Conservation (phyloP, 1,284 basidiomycete species). For the Tilletiaria anomala region DNA sequence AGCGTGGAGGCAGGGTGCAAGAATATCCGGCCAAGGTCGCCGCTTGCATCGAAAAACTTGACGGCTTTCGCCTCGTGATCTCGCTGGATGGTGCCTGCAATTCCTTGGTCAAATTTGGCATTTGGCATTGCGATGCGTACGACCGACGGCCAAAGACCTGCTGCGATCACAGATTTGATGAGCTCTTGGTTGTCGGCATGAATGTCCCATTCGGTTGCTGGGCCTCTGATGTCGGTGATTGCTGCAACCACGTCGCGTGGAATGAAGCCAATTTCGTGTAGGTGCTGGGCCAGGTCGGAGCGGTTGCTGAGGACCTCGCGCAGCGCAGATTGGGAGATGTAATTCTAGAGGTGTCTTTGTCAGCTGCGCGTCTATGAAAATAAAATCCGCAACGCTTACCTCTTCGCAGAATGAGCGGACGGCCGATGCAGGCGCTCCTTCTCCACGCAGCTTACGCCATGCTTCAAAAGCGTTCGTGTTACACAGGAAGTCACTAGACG, state of each 20-base stretch:
- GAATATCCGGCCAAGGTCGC: constrained; percentile 50
- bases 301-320: constrained; percentile 70
- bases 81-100: constrained; percentile 26
- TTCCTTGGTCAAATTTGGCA: constrained; percentile 26
- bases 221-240: background rate
- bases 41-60: constrained; percentile 24
- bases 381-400: constrained; percentile 41
- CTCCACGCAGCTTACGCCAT: constrained; percentile 48
- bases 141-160: constrained; percentile 46
- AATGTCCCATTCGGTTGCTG: background rate
- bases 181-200: constrained; percentile 16
- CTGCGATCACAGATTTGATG: constrained; percentile 24
- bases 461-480: constrained; percentile 63
- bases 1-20: constrained; percentile 71
- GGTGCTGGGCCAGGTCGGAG: constrained; percentile 58
- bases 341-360: constrained; percentile 50
- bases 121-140: constrained; percentile 22
- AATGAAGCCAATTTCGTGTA: constrained; percentile 62
- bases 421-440: constrained; percentile 45
- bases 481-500: constrained; percentile 75
- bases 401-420: constrained; percentile 61
- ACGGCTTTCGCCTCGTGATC: constrained; percentile 25
- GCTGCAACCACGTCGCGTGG: constrained; percentile 9
- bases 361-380: background rate
- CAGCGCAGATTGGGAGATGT: constrained; percentile 59